phyloP scores from a whole-genome alignment of 2,329 filamentous ascomycete species.

The Pezicula carpinea region DNA sequence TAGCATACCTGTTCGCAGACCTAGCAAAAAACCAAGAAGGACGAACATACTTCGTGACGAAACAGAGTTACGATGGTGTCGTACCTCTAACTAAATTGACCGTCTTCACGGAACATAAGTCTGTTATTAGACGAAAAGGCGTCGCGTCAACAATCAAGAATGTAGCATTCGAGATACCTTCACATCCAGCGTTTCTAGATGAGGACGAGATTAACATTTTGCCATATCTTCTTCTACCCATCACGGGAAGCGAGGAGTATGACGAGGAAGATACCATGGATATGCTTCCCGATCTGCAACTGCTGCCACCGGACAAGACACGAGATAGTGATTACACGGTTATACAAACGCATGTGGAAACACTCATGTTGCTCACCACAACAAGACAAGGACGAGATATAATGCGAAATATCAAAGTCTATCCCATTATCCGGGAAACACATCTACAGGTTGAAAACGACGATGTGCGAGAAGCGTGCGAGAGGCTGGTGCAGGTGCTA shows the following conservation, averaged over 20 bases:
- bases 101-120: conserved; percentile 90
- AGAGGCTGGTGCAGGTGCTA: conserved; percentile 73
- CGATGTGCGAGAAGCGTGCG: conserved; percentile 76
- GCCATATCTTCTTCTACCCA: conserved; percentile 82
- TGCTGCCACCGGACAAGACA: conserved; percentile 84
- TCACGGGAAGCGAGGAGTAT: conserved; percentile 86
- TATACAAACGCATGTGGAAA: conserved; percentile 84
- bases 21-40: conserved; percentile 76
- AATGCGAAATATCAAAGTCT: conserved; percentile 74
- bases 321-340: conserved; percentile 74
- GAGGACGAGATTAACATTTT: conserved; percentile 74
- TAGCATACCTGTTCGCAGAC: conserved; percentile 92
- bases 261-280: conserved; percentile 77
- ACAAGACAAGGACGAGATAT: conserved; percentile 70
- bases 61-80: conserved; percentile 72
- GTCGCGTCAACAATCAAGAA: conserved; percentile 98
- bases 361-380: conserved; percentile 75
- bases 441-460: conserved; percentile 77
- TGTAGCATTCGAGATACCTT: conserved; percentile 73
- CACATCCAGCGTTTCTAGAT: conserved; percentile 66
- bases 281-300: conserved; percentile 87
- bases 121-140: conserved; percentile 79
- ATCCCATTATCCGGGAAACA: conserved; percentile 82
- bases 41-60: conserved; percentile 67
- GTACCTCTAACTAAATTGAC: conserved; percentile 90